Base-by-base conservation (phyloP, 768 basidiomycete species). In the Lactarius deliciosus region DNA sequence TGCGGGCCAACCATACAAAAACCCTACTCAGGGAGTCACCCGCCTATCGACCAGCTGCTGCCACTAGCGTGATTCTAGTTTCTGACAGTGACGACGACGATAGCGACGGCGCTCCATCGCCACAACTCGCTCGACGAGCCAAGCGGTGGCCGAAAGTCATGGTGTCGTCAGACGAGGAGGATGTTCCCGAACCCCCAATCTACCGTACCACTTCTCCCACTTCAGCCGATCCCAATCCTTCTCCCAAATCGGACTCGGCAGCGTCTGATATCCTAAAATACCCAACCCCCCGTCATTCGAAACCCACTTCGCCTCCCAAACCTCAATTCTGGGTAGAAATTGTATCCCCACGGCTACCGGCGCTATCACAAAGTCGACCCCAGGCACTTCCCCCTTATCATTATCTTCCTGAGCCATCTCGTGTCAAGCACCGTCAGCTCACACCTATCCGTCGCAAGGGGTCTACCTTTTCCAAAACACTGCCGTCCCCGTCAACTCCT, bases 401-500 rank as follows among this genome's bases (percentile, higher is more conserved):
- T 36, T 40, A 61, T 38, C 41, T 68, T 64, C 59, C 55, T 22
- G 58, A 28, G 47, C 68, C 55, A 32, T 50, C 64, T 25, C 70
- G 66, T 2, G 69, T 77, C 32, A 86, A 82, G 69, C 73, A 80
- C n/a, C 85, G 88, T 30, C 85, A 81, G 68, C 81, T 91, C 36
- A 92, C 90, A 4, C 90, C 90, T 10, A 88, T 91, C 62, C 82
- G 84, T 20, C 77, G 79, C 41, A 74, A 76, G 18, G 79, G 80
- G 40, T 66, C 74, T 8, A 3, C 60, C 47, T 77, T 77, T 57
- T 77, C 77, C 8, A 80, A 79, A 54, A 79, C 78, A 47, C 85
- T 79, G 18, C 81, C 79, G 2, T 82, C 81, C 13, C 84, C 86
- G 15, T 84, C 85, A 7, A 85, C 86, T 5, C 84, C 85, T 2